Base-by-base conservation (phyloP, 352 stramenopile genomes). In the Sclerospora graminicola region DNA sequence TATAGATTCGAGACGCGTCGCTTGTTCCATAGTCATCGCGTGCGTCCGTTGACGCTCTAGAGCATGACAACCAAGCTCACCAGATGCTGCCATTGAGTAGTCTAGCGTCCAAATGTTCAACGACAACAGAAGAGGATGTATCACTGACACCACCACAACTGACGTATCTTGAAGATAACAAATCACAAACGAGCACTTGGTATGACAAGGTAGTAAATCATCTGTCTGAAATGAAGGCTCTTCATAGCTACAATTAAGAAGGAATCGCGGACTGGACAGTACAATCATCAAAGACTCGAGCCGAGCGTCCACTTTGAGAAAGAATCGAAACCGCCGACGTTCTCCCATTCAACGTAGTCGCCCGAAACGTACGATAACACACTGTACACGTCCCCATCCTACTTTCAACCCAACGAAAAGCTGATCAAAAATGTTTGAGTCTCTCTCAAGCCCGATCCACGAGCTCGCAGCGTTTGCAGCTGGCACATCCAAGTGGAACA, bases 401-500 rank as follows among this genome's bases (percentile, higher is more conserved):
- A 10, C 30, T 38, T 21, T 35, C 2, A n/a, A 26, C n/a, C 42
- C 31, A 18, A n/a, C n/a, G n/a, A 37, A 14, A 64, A 64, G 14
- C 46, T 78, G 11, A 55, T 63, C 30, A 39, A 23, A 77, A 54
- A 54, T 66, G 78, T 8, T 37, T 77, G n/a, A 67, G 62, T 33
- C 57, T 90, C 10, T 44, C 80, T 10, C 63, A 82, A 46, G 76
- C 74, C 15, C 67, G 75, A 15, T 82, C 28, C 2, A 51, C 33
- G 72, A 90, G 20, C 49, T 90, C 26, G 34, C 59, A 9, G 52
- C 65, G n/a, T 90, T 90, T 49, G 69, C 74, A 11, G 63, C 70
- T 19, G 63, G 73, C 41, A 66, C 48, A 32, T 87, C 78, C 5
- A 73, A 74, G 45, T 87, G 78, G 75, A 90, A 87, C 54, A 56